These are phyloP conservation scores for Acanthamoeba rhysodes DNA, from an alignment of 208 protist genomes.

Conservation along the genomic window DNA sequence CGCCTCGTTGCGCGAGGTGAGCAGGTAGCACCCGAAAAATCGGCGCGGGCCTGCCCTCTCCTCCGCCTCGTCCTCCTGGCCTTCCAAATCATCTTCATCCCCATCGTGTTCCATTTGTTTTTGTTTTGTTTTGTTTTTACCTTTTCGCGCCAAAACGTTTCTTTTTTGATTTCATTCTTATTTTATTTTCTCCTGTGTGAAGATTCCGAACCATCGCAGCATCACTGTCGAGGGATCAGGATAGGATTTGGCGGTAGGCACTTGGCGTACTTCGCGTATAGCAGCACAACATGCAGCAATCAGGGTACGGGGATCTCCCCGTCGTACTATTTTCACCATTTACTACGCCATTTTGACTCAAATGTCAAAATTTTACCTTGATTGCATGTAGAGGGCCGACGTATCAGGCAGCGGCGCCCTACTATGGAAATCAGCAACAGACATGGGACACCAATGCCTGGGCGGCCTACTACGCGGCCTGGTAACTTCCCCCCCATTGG, in stretches of 20 bases:
- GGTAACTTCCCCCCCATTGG: neutral
- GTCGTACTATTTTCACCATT: too few relatives aligned
- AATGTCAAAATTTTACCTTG: neutral
- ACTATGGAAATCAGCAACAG: conserved; percentile 19
- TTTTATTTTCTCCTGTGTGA: too few relatives aligned
- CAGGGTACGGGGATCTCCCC: too few relatives aligned
- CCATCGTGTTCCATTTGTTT: neutral
- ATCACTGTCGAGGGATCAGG: too few relatives aligned
- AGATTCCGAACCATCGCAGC: too few relatives aligned
- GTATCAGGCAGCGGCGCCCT: neutral
- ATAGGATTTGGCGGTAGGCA: too few relatives aligned
- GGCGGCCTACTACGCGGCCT: conserved; percentile 49
- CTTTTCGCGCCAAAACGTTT: too few relatives aligned
- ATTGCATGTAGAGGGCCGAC: neutral
- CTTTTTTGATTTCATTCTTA: neutral
- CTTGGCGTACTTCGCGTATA: too few relatives aligned
- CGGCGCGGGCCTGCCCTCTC: neutral
- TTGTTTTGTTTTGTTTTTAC: neutral
- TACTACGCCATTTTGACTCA: too few relatives aligned
- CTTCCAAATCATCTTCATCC: neutral
- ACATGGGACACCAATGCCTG: conserved; percentile 37
- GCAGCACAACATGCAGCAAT: too few relatives aligned
- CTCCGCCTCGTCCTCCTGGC: neutral
- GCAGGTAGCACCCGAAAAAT: conserved; percentile 67
- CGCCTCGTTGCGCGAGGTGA: conserved; percentile 31